Evolutionary conservation across 2,329 filamentous ascomycete genomes (phyloP).

Genomic region (Camptophora hylomeconis): DNA sequence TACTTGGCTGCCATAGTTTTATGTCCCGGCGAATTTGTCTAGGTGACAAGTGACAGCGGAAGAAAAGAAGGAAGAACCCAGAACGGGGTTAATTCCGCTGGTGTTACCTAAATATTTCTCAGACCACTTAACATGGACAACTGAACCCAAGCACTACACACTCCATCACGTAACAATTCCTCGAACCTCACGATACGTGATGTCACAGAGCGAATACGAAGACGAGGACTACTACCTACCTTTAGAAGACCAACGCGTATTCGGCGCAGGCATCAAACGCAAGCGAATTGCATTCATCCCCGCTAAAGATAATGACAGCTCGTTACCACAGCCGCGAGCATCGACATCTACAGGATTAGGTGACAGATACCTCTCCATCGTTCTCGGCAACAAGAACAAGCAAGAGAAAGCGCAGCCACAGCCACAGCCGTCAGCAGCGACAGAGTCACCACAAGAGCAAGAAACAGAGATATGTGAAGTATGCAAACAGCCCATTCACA

Average conservation of each 20-base stretch:
- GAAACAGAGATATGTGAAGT: conserved; percentile 38
- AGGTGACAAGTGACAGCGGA: too few species aligned
- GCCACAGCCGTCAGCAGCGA: background rate
- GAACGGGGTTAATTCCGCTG: too few species aligned
- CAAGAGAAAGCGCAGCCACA: conserved; percentile 3
- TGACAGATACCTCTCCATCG: conserved; percentile 34
- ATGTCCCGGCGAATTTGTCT: too few species aligned
- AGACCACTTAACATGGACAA: too few species aligned
- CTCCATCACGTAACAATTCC: too few species aligned
- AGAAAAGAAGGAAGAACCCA: too few species aligned
- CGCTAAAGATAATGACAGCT: conserved; percentile 23
- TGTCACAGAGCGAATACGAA: conserved; percentile 23
- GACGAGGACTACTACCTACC: conserved; percentile 47
- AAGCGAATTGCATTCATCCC: conserved; percentile 49
- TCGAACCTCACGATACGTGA: too few species aligned
- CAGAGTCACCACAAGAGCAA: conserved; percentile 6
- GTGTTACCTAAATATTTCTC: too few species aligned
- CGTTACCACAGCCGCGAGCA: background rate
- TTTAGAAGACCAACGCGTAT: conserved; percentile 45
- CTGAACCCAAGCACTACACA: too few species aligned
- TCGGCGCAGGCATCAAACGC: conserved; percentile 49
- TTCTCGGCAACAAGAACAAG: conserved; percentile 22
- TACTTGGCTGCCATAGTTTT: too few species aligned
- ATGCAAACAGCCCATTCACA: conserved; percentile 44
- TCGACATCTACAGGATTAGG: conserved; percentile 21